Evolutionary conservation across 306 rosid species (phyloP).

Genomic region (Casuarina equisetifolia): DNA sequence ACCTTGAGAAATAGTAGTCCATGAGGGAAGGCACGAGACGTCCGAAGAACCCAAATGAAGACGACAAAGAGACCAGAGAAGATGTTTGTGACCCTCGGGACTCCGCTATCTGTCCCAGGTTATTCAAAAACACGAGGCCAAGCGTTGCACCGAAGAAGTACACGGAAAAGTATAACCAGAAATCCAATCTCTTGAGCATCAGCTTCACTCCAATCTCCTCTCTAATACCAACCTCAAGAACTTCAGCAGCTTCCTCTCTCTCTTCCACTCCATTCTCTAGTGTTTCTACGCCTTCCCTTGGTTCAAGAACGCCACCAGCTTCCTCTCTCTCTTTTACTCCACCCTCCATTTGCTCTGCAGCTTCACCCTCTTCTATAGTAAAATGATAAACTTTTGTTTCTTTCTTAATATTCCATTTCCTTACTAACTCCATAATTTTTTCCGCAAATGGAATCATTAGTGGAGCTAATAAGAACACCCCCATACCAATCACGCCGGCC

Average conservation of each 20-base stretch:
- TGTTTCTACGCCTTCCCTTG: conserved; percentile 11
- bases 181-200: conserved; percentile 70
- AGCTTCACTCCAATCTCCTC: conserved; percentile 81
- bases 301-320: conserved; percentile 17
- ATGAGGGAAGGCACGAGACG: conserved; percentile 77
- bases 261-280: conserved; percentile 22
- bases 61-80: conserved; percentile 75
- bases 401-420: conserved; percentile 30
- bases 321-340: conserved; percentile 25
- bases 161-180: conserved; percentile 73
- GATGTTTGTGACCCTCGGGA: conserved; percentile 64
- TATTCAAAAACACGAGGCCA: conserved; percentile 80
- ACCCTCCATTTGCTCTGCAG: conserved; percentile 25
- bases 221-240: conserved; percentile 13
- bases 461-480: conserved; percentile 55
- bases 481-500: conserved; percentile 42
- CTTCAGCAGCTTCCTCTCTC: conserved; percentile 13
- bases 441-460: conserved; percentile 41
- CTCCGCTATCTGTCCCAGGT: conserved; percentile 90
- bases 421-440: conserved; percentile 34
- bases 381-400: conserved; percentile 47
- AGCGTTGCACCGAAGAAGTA: conserved; percentile 75
- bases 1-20: conserved; percentile 64
- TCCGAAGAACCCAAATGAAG: conserved; percentile 87
- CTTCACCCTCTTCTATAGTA: conserved; percentile 44